phyloP scores from a whole-genome alignment of 1,284 basidiomycete genomes.

The Mycosarcoma mackinlayi region DNA sequence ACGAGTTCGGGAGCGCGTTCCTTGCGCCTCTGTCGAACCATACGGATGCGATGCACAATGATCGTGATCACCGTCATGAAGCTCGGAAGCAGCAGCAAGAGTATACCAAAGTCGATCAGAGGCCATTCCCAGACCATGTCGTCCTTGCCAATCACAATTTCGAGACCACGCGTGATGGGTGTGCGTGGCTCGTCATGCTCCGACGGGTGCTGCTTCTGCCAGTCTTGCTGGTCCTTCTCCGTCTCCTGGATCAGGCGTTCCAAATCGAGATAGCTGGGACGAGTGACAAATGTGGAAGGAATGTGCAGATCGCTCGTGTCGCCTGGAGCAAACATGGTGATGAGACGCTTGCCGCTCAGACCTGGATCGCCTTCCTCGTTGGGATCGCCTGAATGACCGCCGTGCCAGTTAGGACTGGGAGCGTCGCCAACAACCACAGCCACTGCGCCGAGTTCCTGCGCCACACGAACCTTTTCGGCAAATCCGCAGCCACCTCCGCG shows the following conservation, averaged over 20 bases:
- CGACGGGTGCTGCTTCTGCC: constrained; percentile 28
- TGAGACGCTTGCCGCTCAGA: constrained; percentile 52
- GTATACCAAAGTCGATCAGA: constrained; percentile 61
- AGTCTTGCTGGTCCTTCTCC: constrained; percentile 47
- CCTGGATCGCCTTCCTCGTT: constrained; percentile 56
- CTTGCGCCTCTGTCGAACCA: constrained; percentile 55
- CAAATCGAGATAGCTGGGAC: constrained; percentile 64
- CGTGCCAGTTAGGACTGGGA: constrained; percentile 41
- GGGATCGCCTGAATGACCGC: constrained; percentile 42
- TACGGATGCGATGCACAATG: constrained; percentile 59
- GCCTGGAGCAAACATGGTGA: constrained; percentile 65
- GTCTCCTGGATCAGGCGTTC: constrained; percentile 57
- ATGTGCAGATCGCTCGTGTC: constrained; percentile 64
- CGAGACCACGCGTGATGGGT: constrained; percentile 42
- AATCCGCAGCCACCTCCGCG: constrained; percentile 63
- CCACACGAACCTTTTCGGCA: constrained; percentile 62
- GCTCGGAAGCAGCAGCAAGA: constrained; percentile 64
- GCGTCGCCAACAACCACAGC: constrained; percentile 67
- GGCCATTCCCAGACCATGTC: constrained; percentile 63
- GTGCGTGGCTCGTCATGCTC: constrained; percentile 12
- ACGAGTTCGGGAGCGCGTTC: constrained; percentile 63
- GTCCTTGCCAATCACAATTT: constrained; percentile 63
- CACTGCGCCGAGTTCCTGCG: constrained; percentile 63
- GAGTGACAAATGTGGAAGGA: constrained; percentile 65
- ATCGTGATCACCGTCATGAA: constrained; percentile 63